Base-by-base conservation (phyloP, 805 yeast genomes). In the Sungouiella thailandica region DNA sequence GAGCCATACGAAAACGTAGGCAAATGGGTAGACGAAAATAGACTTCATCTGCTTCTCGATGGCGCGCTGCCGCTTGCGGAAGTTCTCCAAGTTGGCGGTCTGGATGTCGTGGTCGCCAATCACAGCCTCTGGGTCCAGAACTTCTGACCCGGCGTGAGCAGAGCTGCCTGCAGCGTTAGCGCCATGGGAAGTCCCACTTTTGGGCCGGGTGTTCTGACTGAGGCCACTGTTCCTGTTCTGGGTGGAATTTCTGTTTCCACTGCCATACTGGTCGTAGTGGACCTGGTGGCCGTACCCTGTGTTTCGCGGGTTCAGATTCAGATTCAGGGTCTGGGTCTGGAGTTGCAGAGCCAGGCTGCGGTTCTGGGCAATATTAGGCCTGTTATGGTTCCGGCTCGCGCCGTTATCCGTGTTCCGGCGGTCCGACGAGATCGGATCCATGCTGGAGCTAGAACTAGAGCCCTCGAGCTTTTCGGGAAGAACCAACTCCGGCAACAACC, bases 1-100 rank as follows among this genome's bases (percentile, higher is more conserved):
- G 14, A 81, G 51, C 97, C 97, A 88, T 29, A 87, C 58, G 17
- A 83, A 66, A 37, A 86, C 68, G 56, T 86, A 88, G 2, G 95
- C 82, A 26, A 82, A 61, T 3, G 97, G 97, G 53, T 88, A 88
- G 29, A 88, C 68, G 57, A 88, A 86, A 30, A 88, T 80, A 20
- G 81, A 70, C 48, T 78, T 78, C 72, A 85, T 78, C 59, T 88
- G 95, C 36, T 78, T 77, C 52, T 81, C 78, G 32, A 88, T 83
- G 41, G 74, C 71, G 18, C 70, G 58, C 44, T 87, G 78, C 13
- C 93, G 66, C 24, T 70, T 61, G 39, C 80, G 72, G 54, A 86
- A 78, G 39, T 70, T 70, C 23, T 65, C 70, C 55, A 83, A 68
- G 33, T 80, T 75, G 34, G 80, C 81, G 22, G 67, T 67, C 41